Base-by-base conservation (phyloP, 257 asterid genomes). In the Solanum chiquidenum region DNA sequence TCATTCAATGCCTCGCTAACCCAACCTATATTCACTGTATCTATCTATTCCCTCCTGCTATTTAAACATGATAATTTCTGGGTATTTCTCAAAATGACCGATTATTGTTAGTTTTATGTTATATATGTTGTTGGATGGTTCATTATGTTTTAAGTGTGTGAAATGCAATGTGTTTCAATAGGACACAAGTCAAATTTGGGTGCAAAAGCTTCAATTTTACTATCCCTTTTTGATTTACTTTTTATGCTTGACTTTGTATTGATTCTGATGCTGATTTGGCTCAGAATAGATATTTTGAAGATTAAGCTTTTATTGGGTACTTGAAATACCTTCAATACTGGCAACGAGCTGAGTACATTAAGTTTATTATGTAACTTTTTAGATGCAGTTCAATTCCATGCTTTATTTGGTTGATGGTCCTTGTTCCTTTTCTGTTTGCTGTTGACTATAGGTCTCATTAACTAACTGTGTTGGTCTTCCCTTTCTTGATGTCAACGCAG, bases 251-350 rank as follows among this genome's bases (percentile, higher is more conserved):
- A 55, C 64, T 55, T 75, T 80, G 23, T 35, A 35, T 88, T 86
- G 34, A 20, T 85, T 86, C 16, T 52, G 52, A 38, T 87, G 87
- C 91, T 96, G 99, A 97, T 94, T 94, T 97, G 94, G 99, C 99
- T 90, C 98, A 97, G 90, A 97, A 96, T 88, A 88, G 98, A 74
- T 97, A 96, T 88, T 95, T 96, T 82, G 99, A 97, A 92, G 98
- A 96, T 91, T 99, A 96, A 89, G 95, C 98, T 74, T 97, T 96
- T 74, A 94, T 96, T 77, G 98, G 98, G 85, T 97, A 97, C 91
- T 93, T 96, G 89, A 96, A 94, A 87, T 96, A 96, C 92, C 99
- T 97, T 80, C 99, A 94, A 86, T 94, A 96, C 89, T 96, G 99
- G 99, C 99, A 96, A 90, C 93, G 94, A 40, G 98, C 97, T 3